Base-by-base conservation (phyloP, 2,329 filamentous ascomycete species). In the Aspergillus awamori region DNA sequence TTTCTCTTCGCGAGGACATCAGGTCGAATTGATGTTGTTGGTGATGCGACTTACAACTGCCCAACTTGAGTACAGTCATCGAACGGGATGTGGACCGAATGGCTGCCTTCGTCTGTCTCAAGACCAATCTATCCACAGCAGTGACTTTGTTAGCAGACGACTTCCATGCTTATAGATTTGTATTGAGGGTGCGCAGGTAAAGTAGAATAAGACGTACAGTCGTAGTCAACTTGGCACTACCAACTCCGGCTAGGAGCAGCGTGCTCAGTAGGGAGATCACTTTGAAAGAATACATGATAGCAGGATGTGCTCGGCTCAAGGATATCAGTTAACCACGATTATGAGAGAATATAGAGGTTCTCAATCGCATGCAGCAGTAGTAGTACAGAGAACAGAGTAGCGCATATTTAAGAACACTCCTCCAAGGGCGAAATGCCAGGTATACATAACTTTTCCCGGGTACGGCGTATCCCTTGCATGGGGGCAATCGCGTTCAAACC, bases 171-270 rank as follows among this genome's bases (percentile, higher is more conserved):
- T 26, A 26, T 26, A 7, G 4, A 7, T 7, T 26, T 26, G 26
- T 5, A 7, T 26, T 26, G 26, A 26, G 20, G 17, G 20, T 20
- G 20, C 20, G 20, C 20, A 20, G 20, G 20, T 20, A 20, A 20
- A 20, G 20, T 20, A 20, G 20, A 20, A 2, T 20, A 20, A 11
- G 1, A 36, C 53, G 5, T 33, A 56, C 53, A 10, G 53, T 56
- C 5, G 53, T 56, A 8, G n/a, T 43, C 17, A 17, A 30, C 39
- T n/a, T 53, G 3, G 53, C 39, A 41, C 53, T 17, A 22, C 39
- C n/a, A 15, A 56, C 24, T 10, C 39, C 53, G 5, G 39, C 53
- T 4, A 56, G 53, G 39, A 56, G 26, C 53, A 56, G 26, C 39
- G 26, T 13, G 11, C 53, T 17, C 17, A 51, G 33, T 5, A 56